Conservation (phyloP, 2,329 filamentous ascomycete species). For the Aspergillus novoparasiticus region DNA sequence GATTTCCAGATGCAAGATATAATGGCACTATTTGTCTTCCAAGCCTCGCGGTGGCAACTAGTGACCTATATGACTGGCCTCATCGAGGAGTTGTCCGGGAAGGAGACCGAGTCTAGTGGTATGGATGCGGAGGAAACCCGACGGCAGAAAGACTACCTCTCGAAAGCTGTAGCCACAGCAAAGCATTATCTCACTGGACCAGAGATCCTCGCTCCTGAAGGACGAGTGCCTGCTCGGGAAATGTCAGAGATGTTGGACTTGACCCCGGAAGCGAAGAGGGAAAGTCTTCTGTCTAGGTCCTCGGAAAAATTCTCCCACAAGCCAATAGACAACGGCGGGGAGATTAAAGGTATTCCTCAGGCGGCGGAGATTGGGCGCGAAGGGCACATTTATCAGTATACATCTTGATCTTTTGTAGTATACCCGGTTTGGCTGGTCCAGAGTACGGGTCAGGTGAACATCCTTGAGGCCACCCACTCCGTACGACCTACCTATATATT, state of each 20-base stretch:
- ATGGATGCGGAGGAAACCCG: slow-evolving; percentile 46
- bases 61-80: slow-evolving; percentile 69
- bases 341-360: slow-evolving; percentile 66
- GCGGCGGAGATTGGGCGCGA: slow-evolving; percentile 45
- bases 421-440: slow-evolving; percentile 2
- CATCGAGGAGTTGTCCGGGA: slow-evolving; percentile 57
- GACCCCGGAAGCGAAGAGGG: slow-evolving; percentile 28
- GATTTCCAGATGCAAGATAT: slow-evolving; percentile 72
- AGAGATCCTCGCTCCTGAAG: slow-evolving; percentile 81
- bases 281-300: slow-evolving; percentile 28
- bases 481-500: background rate
- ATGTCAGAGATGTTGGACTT: slow-evolving; percentile 32
- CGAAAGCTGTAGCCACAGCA: slow-evolving; percentile 72
- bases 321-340: slow-evolving; percentile 30
- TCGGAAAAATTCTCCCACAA: slow-evolving; percentile 21
- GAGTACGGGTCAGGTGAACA: background rate
- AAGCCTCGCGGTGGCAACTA: slow-evolving; percentile 78
- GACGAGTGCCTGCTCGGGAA: slow-evolving; percentile 30
- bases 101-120: slow-evolving; percentile 42
- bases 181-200: slow-evolving; percentile 78
- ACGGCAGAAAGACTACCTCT: slow-evolving; percentile 67
- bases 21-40: slow-evolving; percentile 86
- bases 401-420: slow-evolving; percentile 8
- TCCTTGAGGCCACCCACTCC: background rate
- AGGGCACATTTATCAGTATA: slow-evolving; percentile 37